These are phyloP conservation scores for Boletus semigastroideus DNA, from an alignment of 1,284 basidiomycete genomes.

Conservation along the genomic window DNA sequence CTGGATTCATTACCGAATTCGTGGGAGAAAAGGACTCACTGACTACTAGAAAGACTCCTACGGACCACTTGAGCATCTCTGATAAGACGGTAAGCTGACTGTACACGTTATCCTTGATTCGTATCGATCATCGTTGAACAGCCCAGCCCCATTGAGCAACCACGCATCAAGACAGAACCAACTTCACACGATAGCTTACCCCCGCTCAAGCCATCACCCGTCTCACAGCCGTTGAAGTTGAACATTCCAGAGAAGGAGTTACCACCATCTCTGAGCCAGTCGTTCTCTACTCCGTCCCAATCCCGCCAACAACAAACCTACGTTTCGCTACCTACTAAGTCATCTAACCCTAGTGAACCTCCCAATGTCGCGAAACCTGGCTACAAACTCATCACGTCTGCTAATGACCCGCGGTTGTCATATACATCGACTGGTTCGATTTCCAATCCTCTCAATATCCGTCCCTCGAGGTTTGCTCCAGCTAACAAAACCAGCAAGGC, in stretches of 20 bases:
- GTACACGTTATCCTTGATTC: neutral
- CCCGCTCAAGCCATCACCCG: conserved; percentile 13
- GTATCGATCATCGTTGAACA: conserved; percentile 7
- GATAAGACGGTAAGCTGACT: conserved; percentile 16
- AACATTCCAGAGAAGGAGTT: conserved; percentile 13
- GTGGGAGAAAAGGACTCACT: conserved; percentile 31
- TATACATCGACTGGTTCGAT: conserved; percentile 41
- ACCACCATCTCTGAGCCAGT: conserved; percentile 3
- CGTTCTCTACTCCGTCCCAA: conserved; percentile 15
- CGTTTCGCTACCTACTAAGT: conserved; percentile 16
- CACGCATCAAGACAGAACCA: conserved; percentile 24
- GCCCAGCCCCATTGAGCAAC: conserved; percentile 11
- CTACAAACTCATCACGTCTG: conserved; percentile 32
- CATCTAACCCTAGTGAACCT: conserved; percentile 14
- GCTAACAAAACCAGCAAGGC: conserved; percentile 6
- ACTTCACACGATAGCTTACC: conserved; percentile 9
- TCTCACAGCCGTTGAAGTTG: conserved; percentile 6
- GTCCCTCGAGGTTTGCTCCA: conserved; percentile 38
- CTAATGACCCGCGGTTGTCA: conserved; percentile 40
- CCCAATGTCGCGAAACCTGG: conserved; percentile 13
- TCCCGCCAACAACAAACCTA: conserved; percentile 5
- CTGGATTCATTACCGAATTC: conserved; percentile 48
- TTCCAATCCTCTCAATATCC: conserved; percentile 52
- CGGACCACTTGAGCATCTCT: conserved; percentile 13
- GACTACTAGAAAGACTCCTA: conserved; percentile 19